These are phyloP conservation scores for Capniomyces stellatus DNA, from an alignment of 371 early-diverging fungal species.

Conservation along the genomic window DNA sequence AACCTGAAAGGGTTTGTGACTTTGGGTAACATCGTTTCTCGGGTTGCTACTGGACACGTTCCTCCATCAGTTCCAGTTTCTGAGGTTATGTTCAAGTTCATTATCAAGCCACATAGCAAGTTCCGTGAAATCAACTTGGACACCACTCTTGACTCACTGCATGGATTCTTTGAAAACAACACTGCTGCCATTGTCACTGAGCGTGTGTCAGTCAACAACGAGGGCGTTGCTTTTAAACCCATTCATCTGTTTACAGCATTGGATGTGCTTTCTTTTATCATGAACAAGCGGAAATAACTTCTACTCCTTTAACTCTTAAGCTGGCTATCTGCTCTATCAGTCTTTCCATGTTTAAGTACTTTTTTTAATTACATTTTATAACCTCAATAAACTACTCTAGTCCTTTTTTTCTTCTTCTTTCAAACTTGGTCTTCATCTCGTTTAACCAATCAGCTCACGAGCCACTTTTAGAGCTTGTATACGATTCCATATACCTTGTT, in stretches of 20 bases:
- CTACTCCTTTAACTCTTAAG: no score
- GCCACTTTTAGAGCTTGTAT: no score
- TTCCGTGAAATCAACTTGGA: slow-evolving; percentile 66
- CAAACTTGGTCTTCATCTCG: no score
- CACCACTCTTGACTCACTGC: slow-evolving; percentile 64
- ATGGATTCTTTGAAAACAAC: slow-evolving; percentile 78
- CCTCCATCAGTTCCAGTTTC: slow-evolving; percentile 42
- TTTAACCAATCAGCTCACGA: no score
- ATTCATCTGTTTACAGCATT: slow-evolving; percentile 81
- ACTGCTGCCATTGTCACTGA: slow-evolving; percentile 80
- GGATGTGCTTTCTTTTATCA: slow-evolving; percentile 68
- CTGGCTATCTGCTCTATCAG: no score
- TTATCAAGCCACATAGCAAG: slow-evolving; percentile 36
- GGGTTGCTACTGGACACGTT: slow-evolving; percentile 53
- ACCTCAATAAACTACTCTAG: no score
- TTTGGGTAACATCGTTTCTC: slow-evolving; percentile 69
- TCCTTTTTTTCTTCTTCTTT: no score
- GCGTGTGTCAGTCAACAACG: slow-evolving; percentile 27
- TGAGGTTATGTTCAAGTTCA: slow-evolving; percentile 75
- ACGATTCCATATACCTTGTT: no score
- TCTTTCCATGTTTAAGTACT: no score
- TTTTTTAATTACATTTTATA: no score
- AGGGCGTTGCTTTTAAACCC: slow-evolving; percentile 32
- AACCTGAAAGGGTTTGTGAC: slow-evolving; percentile 68
- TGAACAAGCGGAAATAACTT: slow-evolving; percentile 11